phyloP scores from a whole-genome alignment of 1,139 yeast species.

The Yamadazyma kanchanaburiensis region DNA sequence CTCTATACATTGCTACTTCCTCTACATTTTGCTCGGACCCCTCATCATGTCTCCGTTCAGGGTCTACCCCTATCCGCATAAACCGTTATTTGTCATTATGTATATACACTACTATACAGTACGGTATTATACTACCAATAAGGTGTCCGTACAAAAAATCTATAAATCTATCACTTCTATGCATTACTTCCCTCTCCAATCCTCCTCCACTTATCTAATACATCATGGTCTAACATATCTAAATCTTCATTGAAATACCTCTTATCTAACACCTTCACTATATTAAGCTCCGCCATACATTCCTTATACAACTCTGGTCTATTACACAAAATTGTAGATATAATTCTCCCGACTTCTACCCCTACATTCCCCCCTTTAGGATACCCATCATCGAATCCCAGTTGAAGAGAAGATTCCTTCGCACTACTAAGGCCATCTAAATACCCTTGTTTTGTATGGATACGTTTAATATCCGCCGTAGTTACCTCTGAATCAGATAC shows the following conservation, averaged over 20 bases:
- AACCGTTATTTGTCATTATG: neutral
- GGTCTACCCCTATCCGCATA: too few relatives aligned
- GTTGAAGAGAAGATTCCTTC: constrained; percentile 67
- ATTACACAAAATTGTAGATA: constrained; percentile 41
- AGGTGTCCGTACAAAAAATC: neutral
- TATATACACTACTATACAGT: neutral
- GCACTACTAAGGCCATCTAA: constrained; percentile 75
- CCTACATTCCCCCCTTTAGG: constrained; percentile 76
- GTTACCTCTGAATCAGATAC: constrained; percentile 23
- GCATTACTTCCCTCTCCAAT: constrained; percentile 3
- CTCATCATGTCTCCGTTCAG: too few relatives aligned
- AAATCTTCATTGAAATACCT: constrained; percentile 51
- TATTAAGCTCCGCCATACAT: constrained; percentile 51
- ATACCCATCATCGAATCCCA: constrained; percentile 79
- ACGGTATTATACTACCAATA: neutral
- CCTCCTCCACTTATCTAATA: constrained; percentile 26
- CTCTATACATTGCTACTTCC: too few relatives aligned
- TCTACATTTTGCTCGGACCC: too few relatives aligned
- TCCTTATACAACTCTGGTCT: constrained; percentile 17
- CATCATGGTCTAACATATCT: constrained; percentile 31
- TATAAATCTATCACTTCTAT: neutral
- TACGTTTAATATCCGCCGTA: constrained; percentile 45
- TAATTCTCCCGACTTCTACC: constrained; percentile 56
- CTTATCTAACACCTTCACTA: constrained; percentile 46
- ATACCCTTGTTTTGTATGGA: constrained; percentile 82